Base-by-base conservation (phyloP, 2,329 filamentous ascomycete species). In the Hortaea sp. region DNA sequence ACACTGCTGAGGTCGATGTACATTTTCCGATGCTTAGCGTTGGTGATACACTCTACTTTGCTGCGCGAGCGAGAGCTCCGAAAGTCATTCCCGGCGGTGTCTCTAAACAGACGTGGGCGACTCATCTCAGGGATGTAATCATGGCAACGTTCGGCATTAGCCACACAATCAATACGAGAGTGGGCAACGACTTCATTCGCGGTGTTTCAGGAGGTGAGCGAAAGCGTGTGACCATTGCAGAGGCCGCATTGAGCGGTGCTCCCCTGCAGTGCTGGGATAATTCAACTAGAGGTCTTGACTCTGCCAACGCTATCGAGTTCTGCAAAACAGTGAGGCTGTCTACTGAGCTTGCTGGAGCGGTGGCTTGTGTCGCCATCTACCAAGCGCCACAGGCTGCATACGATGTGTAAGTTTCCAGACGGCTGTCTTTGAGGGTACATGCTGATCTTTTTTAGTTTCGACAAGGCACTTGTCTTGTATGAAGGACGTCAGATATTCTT, bases 1-100 rank as follows among this genome's bases (percentile, higher is more conserved):
- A 92, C 67, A 89, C 85, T 0, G 85, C 85, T 49, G 86, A 92
- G 64, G 82, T 86, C 32, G 88, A 94, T 61, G 82, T 85, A 4
- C 85, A 89, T 66, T 89, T 89, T 59, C 84, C 85, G 9, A 77
- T 82, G 67, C 67, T 92, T 57, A 81, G 78, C 1, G 85, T 90
- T 39, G 84, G 84, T 43, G 83, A 90, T 57, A 92, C 86, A 1
- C 73, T 90, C 41, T 82, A 79, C 45, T 90, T 90, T 51, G 85
- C 85, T 12, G 84, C 85, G 4, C 72, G 78, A 12, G 83, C 85
- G 5, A 75, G 83, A 46, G 77, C 82, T 42, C 82, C 83, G 2
- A 75, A 77, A 38, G 57, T 75, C 30, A 72, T 82, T 2, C 81
- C 82, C 4, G 68, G 73, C 6, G 80, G 80, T 35, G 69, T 83